Evolutionary conservation across 768 basidiomycete species (phyloP), one percentile per base, ranked within the genome.

Genomic region (Mycena vitilis): DNA sequence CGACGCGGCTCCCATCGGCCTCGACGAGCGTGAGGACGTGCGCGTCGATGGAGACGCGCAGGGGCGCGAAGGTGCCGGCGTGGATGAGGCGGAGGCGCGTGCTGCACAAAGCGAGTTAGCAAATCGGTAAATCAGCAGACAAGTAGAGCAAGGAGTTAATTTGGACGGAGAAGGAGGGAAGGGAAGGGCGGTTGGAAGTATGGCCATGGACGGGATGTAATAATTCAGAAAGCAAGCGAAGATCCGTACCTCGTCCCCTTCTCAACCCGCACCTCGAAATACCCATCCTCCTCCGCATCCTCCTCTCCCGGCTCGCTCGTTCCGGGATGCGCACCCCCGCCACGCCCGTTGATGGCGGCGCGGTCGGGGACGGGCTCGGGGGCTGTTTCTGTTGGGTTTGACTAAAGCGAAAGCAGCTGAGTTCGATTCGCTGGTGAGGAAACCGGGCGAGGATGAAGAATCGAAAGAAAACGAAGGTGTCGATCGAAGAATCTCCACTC

Each of bases 51-150:
- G 81, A 81, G 75, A 86, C 84, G 42, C 79, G 73, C 51, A 84
- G 78, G 38, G 81, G 76, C 9, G 84, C 83, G 74, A 87, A 84
- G 7, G 84, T 78, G 38, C 83, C 86, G 45, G 83, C 75, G 77
- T 87, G 83, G 65, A 85, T 75, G 45, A 87, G 69, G 52, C 86
- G 85, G 25, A 87, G 73, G 59, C 86, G 86, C 68, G 86, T 86
- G 25, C 78, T 73, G 55, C 2, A 34, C 13, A n/a, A n/a, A n/a
- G n/a, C n/a, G n/a, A n/a, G n/a, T n/a, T n/a, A n/a, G n/a, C n/a
- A n/a, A n/a, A n/a, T n/a, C n/a, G n/a, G n/a, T n/a, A n/a, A n/a
- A n/a, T n/a, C n/a, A n/a, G n/a, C n/a, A n/a, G n/a, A n/a, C n/a
- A n/a, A n/a, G n/a, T n/a, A n/a, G n/a, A n/a, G n/a, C n/a, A n/a